These are phyloP conservation scores for Hyphopichia khmerensis DNA, from an alignment of 1,139 yeast species.

Conservation along the genomic window DNA sequence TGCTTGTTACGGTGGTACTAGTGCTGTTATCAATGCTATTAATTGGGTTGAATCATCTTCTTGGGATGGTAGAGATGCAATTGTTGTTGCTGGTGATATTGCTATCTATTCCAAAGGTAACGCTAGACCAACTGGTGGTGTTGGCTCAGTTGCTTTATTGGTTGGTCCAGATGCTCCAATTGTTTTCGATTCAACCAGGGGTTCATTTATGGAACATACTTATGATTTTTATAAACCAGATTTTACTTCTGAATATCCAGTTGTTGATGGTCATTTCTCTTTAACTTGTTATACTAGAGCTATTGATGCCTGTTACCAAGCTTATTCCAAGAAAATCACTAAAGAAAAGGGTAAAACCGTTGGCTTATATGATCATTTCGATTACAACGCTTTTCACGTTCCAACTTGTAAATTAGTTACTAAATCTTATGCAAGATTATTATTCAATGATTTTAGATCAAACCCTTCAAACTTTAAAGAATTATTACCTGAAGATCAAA, in stretches of 20 bases:
- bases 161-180: conserved; percentile 98
- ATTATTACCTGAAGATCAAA: conserved; percentile 53
- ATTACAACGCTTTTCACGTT: conserved; percentile 95
- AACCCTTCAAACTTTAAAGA: conserved; percentile 62
- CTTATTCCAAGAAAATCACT: conserved; percentile 79
- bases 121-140: conserved; percentile 99
- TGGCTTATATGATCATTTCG: conserved; percentile 72
- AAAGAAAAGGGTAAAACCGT: conserved; percentile 55
- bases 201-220: conserved; percentile 92
- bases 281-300: conserved; percentile 93
- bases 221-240: conserved; percentile 98
- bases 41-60: conserved; percentile 96
- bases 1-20: conserved; percentile 99
- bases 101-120: conserved; percentile 97
- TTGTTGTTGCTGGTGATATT: conserved; percentile 96
- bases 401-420: conserved; percentile 96
- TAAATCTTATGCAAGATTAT: conserved; percentile 89
- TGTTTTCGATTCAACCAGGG: conserved; percentile 85
- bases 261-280: conserved; percentile 96
- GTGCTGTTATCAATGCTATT: conserved; percentile 87
- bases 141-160: conserved; percentile 92
- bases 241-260: conserved; percentile 94
- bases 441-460: conserved; percentile 81
- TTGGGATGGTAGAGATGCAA: conserved; percentile 99
- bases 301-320: conserved; percentile 78